Evolutionary conservation across 208 protist genomes (phyloP).

Genomic region (Leishmania tarentolae): DNA sequence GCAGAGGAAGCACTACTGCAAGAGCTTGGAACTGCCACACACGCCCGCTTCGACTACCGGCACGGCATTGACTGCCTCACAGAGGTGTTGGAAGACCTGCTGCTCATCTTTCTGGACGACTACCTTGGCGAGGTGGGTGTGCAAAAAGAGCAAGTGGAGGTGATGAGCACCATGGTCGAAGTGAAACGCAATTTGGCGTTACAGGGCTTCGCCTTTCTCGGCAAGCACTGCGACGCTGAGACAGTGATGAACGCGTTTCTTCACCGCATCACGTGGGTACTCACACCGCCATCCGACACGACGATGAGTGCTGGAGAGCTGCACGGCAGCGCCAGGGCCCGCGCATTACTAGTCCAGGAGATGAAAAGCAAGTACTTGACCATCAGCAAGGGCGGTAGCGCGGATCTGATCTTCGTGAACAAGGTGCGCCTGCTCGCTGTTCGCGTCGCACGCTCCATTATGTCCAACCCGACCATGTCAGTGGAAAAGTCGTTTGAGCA

Average conservation of each 20-base stretch:
- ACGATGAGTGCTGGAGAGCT: conserved; percentile 36
- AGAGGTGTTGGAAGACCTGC: conserved; percentile 66
- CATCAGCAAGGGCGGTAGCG: conserved; percentile 68
- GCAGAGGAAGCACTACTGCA: conserved; percentile 52
- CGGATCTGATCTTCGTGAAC: conserved; percentile 82
- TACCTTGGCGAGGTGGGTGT: conserved; percentile 88
- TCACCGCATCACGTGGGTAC: conserved; percentile 81
- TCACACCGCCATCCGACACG: conserved; percentile 73
- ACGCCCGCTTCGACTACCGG: conserved; percentile 57
- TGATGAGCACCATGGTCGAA: conserved; percentile 92
- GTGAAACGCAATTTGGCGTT: conserved; percentile 85
- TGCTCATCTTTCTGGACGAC: conserved; percentile 90
- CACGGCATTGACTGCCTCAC: conserved; percentile 78
- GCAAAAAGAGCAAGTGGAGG: conserved; percentile 91
- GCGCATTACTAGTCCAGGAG: conserved; percentile 68
- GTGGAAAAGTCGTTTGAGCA: conserved; percentile 71
- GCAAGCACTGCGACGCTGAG: conserved; percentile 68
- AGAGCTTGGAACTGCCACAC: conserved; percentile 28
- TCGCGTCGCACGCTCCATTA: conserved; percentile 80
- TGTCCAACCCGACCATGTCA: conserved; percentile 84
- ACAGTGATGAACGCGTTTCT: conserved; percentile 80
- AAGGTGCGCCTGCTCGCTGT: conserved; percentile 86
- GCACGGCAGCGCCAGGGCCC: conserved; percentile 65
- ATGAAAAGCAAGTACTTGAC: conserved; percentile 80
- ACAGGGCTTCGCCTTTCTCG: conserved; percentile 88